Conservation (phyloP, 768 basidiomycete genomes). For the Lactarius pseudohatsudake region DNA sequence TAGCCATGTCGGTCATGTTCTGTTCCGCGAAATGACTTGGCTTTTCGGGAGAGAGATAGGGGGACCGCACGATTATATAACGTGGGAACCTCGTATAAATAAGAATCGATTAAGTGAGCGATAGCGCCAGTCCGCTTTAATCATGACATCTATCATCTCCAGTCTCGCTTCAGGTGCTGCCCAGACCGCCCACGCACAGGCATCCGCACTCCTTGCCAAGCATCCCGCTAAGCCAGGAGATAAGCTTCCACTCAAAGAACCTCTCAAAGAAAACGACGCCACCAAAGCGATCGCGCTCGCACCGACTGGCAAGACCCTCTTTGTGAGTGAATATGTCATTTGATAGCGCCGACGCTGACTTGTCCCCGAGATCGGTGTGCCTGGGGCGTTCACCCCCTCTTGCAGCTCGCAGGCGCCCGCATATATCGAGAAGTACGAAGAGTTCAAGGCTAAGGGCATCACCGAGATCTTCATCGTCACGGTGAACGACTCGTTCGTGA, state of each 20-base stretch:
- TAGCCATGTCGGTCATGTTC: neutral
- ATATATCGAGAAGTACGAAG: constrained; percentile 63
- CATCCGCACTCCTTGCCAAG: constrained; percentile 14
- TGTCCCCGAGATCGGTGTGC: constrained; percentile 23
- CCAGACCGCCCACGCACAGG: constrained; percentile 25
- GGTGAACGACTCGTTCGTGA: constrained; percentile 80
- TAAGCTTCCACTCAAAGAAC: constrained; percentile 22
- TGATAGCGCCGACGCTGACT: neutral
- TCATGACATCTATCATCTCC: constrained; percentile 18
- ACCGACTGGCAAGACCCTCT: constrained; percentile 23
- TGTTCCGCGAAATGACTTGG: neutral
- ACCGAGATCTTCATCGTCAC: constrained; percentile 68
- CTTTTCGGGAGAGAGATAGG: no score
- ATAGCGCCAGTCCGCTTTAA: neutral
- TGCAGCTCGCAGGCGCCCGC: constrained; percentile 28
- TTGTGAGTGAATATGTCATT: constrained; percentile 16
- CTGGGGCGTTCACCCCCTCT: constrained; percentile 29
- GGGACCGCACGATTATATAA: neutral
- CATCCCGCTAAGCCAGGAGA: constrained; percentile 25
- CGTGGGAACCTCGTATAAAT: neutral
- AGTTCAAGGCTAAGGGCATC: constrained; percentile 77
- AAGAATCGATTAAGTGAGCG: neutral
- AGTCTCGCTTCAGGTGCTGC: neutral
- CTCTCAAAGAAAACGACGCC: constrained; percentile 26
- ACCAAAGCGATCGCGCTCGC: constrained; percentile 12